Evolutionary conservation across 2,329 filamentous ascomycete species (phyloP).

Genomic region (Aureobasidium sp.): DNA sequence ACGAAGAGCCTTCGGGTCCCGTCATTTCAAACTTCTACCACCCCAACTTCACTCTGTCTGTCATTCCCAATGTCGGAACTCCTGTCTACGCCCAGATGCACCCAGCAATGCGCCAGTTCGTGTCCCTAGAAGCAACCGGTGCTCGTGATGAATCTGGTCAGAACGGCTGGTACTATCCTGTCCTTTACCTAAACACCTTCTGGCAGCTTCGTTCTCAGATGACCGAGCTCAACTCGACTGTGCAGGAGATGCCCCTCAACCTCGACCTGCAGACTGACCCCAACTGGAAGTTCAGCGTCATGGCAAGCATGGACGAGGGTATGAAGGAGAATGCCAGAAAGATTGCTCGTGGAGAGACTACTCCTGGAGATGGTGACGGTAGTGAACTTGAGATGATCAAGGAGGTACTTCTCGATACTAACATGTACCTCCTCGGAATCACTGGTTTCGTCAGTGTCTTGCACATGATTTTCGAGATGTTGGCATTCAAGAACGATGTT

Average conservation of each 20-base stretch:
- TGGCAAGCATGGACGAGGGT: slow-evolving; percentile 77
- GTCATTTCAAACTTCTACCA: slow-evolving; percentile 83
- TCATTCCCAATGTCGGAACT: slow-evolving; percentile 72
- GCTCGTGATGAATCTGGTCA: slow-evolving; percentile 76
- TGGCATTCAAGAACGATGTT: slow-evolving; percentile 97
- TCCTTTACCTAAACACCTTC: slow-evolving; percentile 90
- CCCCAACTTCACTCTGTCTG: slow-evolving; percentile 82
- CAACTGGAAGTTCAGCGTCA: slow-evolving; percentile 81
- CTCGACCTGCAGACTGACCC: slow-evolving; percentile 74
- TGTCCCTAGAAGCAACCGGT: slow-evolving; percentile 69
- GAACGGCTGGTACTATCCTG: slow-evolving; percentile 88
- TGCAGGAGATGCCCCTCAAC: slow-evolving; percentile 70
- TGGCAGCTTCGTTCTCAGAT: slow-evolving; percentile 93
- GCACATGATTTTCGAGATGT: slow-evolving; percentile 89
- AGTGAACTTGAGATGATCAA: slow-evolving; percentile 97
- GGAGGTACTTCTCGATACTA: slow-evolving; percentile 87
- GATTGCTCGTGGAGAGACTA: slow-evolving; percentile 62
- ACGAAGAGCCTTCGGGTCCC: slow-evolving; percentile 49
- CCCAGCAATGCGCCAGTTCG: slow-evolving; percentile 66
- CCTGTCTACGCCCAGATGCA: slow-evolving; percentile 58
- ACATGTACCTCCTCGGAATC: slow-evolving; percentile 78
- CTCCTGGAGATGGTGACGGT: slow-evolving; percentile 75
- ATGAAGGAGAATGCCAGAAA: slow-evolving; percentile 74
- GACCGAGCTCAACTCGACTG: slow-evolving; percentile 83
- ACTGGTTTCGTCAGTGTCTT: slow-evolving; percentile 78